These are phyloP conservation scores for sorghum (Sorghum bicolor) DNA, from an alignment of 176 grass and related monocot species.

Conservation along the genomic window DNA sequence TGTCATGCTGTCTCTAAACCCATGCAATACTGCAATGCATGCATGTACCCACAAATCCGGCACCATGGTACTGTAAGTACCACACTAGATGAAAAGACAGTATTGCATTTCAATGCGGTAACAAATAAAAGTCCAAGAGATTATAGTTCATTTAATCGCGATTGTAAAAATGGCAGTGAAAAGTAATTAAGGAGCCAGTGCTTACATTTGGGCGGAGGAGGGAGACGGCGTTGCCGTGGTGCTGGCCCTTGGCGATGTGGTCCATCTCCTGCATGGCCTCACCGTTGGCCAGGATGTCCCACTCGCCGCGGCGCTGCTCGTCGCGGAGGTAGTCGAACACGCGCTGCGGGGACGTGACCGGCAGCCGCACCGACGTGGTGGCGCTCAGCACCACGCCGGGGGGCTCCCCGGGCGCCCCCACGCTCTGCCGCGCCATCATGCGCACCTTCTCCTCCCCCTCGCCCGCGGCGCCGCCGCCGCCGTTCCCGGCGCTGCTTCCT, in stretches of 20 bases:
- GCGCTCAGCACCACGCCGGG: constrained; percentile 66
- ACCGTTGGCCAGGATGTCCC: constrained; percentile 71
- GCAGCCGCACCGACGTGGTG: constrained; percentile 57
- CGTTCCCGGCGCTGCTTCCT: background rate
- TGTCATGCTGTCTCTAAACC: constrained; percentile 17
- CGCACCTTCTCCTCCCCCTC: constrained; percentile 61
- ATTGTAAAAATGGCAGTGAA: background rate
- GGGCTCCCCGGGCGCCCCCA: constrained; percentile 50
- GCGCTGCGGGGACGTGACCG: constrained; percentile 33
- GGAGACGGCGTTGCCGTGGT: constrained; percentile 78
- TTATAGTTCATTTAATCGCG: background rate
- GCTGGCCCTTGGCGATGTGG: constrained; percentile 88
- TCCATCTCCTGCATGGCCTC: constrained; percentile 91
- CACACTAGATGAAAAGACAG: background rate
- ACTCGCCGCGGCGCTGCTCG: constrained; percentile 56
- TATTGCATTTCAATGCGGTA: background rate
- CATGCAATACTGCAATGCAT: constrained; percentile 18
- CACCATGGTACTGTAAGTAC: constrained; percentile 37
- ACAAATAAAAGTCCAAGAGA: background rate
- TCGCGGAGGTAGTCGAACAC: constrained; percentile 75
- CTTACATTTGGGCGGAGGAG: constrained; percentile 82
- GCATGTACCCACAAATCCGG: constrained; percentile 15
- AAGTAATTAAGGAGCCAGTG: background rate
- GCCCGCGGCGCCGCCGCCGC: background rate
- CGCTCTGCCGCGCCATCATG: constrained; percentile 72